Evolutionary conservation across 2,329 filamentous ascomycete species (phyloP).

Genomic region (Monosporascus cannonballus): DNA sequence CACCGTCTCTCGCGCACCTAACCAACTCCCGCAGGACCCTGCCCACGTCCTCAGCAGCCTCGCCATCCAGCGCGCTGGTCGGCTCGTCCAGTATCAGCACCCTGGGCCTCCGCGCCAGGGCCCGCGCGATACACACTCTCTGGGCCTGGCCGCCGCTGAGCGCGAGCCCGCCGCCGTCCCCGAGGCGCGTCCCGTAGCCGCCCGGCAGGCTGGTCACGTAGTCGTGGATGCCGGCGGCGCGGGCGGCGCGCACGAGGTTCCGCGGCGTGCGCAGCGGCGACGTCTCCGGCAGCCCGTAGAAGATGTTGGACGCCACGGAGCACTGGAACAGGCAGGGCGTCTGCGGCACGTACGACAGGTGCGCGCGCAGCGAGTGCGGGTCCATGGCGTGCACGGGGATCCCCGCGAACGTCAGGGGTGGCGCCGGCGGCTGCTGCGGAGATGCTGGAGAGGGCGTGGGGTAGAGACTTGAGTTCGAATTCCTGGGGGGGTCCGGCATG

Average conservation of each 20-base stretch:
- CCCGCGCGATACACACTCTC: constrained; percentile 73
- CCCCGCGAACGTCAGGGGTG: constrained; percentile 51
- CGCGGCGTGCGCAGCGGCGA: constrained; percentile 41
- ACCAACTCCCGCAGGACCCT: constrained; percentile 54
- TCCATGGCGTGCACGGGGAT: constrained; percentile 54
- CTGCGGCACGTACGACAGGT: constrained; percentile 65
- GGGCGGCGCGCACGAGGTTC: constrained; percentile 46
- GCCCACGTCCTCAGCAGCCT: constrained; percentile 59
- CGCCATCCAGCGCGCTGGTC: constrained; percentile 71
- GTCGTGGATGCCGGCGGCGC: constrained; percentile 62
- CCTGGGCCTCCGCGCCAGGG: constrained; percentile 63
- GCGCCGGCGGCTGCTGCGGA: constrained; percentile 1
- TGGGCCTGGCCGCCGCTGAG: constrained; percentile 82
- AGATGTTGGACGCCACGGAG: constrained; percentile 73
- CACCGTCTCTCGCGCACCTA: constrained; percentile 10
- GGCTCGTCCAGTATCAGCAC: constrained; percentile 83
- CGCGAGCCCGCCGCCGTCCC: constrained; percentile 62
- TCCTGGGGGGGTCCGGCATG: constrained; percentile 24
- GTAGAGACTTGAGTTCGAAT: background rate
- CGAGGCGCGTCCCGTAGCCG: constrained; percentile 67
- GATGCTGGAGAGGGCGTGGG: background rate
- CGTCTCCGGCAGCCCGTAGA: constrained; percentile 61
- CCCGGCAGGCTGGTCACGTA: constrained; percentile 68
- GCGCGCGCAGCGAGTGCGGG: constrained; percentile 51
- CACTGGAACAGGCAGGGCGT: constrained; percentile 70